Evolutionary conservation across 2,329 filamentous ascomycete species (phyloP), one percentile per base, ranked within the genome.

Genomic region (Monosporascus sp.): DNA sequence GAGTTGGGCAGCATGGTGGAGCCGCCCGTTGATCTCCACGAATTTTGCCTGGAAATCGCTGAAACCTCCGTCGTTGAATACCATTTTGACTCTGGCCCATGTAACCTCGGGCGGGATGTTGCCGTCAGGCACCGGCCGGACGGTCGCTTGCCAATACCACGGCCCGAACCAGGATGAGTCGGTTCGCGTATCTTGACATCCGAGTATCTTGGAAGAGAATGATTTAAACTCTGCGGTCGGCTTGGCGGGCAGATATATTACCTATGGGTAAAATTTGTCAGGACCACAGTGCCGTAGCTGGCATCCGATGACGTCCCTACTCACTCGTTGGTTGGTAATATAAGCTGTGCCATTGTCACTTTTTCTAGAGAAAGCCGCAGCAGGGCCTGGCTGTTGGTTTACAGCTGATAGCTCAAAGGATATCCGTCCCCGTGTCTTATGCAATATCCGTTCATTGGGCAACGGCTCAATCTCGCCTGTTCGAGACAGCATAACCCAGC

Each of bases 21-120:
- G 74, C 7, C 91, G 82, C 66, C 96, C 92, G 67, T 90, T 91
- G 59, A 97, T 85, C 52, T 88, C 80, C 63, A 95, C 90, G 65
- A 92, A 96, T 50, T 83, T 83, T 49, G 84, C 82, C 63, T 92
- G 87, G 66, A 96, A 97, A 62, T 96, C 91, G 69, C 88, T 94
- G 54, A 92, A 92, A n/a, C 93, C 93, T 44, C 93, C 93, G 58
- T 97, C 92, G 67, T 91, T 92, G 77, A 97, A 97, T 22, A 87
- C 91, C 63, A 97, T 80, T 68, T 89, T 91, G 60, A 96, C 71
- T 64, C 94, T 90, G 44, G 96, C 78, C 28, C 86, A 84, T 18
- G 86, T 80, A 57, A 90, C 80, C 22, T 87, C 78, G 5, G 86
- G 73, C 1, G 92, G 89, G 49, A 97, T 89, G 49, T 90, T 89